Evolutionary conservation across 257 asterid genomes (phyloP).

Genomic region (Lycium barbarum): DNA sequence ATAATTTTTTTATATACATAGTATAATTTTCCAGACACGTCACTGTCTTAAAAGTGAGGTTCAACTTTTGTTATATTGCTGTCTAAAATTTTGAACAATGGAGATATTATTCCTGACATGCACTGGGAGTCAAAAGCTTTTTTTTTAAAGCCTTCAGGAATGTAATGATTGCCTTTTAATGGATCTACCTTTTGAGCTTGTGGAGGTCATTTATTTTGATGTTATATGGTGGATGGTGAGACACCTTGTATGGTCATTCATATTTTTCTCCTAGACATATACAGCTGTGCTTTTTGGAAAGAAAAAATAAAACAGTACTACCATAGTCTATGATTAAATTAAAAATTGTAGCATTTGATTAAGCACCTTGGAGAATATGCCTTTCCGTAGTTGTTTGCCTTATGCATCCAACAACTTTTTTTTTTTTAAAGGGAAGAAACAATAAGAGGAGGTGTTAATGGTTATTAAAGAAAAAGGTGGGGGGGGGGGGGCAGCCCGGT

Average conservation of each 20-base stretch:
- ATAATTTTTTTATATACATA: neutral
- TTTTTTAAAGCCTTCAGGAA: slow-evolving; percentile 29
- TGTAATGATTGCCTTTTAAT: slow-evolving; percentile 30
- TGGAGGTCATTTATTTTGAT: slow-evolving; percentile 32
- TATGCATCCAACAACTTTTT: neutral
- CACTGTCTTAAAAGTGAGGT: neutral
- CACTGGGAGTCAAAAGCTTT: slow-evolving; percentile 29
- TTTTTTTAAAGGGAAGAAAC: neutral
- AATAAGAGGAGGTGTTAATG: neutral
- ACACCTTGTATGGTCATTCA: slow-evolving; percentile 6
- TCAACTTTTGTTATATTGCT: neutral
- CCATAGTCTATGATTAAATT: slow-evolving; percentile 16
- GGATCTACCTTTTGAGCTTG: slow-evolving; percentile 36
- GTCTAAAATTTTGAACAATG: slow-evolving; percentile 24
- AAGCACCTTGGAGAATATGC: neutral
- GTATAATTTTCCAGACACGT: neutral
- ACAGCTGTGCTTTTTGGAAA: neutral
- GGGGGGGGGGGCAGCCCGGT: too few species aligned
- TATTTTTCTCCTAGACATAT: neutral
- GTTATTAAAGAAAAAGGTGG: neutral
- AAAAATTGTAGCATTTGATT: neutral
- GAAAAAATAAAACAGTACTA: neutral
- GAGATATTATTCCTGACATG: slow-evolving; percentile 34
- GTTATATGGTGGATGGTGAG: slow-evolving; percentile 20
- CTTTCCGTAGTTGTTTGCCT: neutral